phyloP scores from a whole-genome alignment of 78 protist genomes.

The Dictyostelium brefeldianum region DNA sequence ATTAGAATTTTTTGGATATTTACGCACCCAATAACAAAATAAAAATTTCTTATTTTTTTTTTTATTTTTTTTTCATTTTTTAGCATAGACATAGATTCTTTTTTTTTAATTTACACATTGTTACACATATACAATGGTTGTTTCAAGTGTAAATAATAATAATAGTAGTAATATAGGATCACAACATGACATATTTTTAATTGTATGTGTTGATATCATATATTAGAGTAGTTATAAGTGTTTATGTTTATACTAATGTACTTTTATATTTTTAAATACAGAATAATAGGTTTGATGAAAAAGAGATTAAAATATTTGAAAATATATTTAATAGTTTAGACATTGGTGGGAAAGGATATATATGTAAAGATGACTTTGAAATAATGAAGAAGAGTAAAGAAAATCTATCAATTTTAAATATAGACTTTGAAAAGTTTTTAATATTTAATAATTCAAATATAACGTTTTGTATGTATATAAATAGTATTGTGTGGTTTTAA shows the following conservation, averaged over 20 bases:
- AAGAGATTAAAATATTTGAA: constrained; percentile 13
- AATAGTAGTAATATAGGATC: background rate
- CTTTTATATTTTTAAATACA: too few species aligned
- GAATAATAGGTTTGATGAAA: constrained; percentile 23
- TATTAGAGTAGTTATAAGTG: too few species aligned
- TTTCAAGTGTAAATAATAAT: too few species aligned
- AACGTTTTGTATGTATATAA: background rate
- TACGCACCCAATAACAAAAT: too few species aligned
- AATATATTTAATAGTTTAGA: background rate
- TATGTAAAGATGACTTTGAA: background rate
- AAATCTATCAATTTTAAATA: background rate
- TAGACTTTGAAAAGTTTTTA: constrained; percentile 12
- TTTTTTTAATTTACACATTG: too few species aligned
- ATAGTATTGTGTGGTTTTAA: too few species aligned
- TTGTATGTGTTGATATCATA: too few species aligned
- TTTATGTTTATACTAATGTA: too few species aligned
- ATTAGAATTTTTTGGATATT: too few species aligned
- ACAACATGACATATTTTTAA: background rate
- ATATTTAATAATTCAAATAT: background rate
- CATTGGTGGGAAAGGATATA: background rate
- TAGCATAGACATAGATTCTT: background rate
- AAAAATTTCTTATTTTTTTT: too few species aligned
- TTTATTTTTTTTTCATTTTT: too few species aligned
- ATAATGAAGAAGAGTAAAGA: background rate
- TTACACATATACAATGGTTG: too few species aligned